Conservation (phyloP, 78 protist species). For the Monocercomonoides exilis region DNA sequence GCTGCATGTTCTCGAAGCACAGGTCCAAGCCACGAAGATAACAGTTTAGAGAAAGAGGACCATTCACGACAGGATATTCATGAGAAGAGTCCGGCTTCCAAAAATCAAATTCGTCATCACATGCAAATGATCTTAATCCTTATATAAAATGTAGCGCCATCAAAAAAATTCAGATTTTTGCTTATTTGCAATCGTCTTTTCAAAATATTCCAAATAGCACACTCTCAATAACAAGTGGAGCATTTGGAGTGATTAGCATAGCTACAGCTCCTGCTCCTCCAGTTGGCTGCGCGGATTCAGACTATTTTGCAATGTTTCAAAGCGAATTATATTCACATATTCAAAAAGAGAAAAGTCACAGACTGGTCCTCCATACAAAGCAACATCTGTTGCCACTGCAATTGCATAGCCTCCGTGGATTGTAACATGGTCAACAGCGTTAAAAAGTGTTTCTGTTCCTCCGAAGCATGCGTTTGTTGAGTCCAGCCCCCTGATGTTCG, state of each 20-base stretch:
- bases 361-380: background rate
- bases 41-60: conserved; percentile 68
- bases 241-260: conserved; percentile 88
- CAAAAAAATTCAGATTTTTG: no score
- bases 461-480: background rate
- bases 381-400: background rate
- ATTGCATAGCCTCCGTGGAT: background rate
- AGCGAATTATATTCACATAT: background rate
- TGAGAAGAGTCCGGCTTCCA: conserved; percentile 78
- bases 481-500: background rate
- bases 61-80: conserved; percentile 76
- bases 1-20: no score
- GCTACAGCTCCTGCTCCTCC: conserved; percentile 86
- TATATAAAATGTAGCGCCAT: no score
- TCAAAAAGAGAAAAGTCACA: background rate
- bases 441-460: background rate
- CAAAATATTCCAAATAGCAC: background rate
- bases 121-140: conserved; percentile 23
- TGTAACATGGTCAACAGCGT: background rate
- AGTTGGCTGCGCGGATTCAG: conserved; percentile 8
- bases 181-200: no score
- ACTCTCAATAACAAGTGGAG: conserved; percentile 74
- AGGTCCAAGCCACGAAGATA: conserved; percentile 71
- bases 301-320: background rate
- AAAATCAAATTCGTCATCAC: conserved; percentile 83